Evolutionary conservation across 1,139 yeast genomes (phyloP), one percentile per base, ranked within the genome.

Genomic region (Meyerozyma elateridarum): DNA sequence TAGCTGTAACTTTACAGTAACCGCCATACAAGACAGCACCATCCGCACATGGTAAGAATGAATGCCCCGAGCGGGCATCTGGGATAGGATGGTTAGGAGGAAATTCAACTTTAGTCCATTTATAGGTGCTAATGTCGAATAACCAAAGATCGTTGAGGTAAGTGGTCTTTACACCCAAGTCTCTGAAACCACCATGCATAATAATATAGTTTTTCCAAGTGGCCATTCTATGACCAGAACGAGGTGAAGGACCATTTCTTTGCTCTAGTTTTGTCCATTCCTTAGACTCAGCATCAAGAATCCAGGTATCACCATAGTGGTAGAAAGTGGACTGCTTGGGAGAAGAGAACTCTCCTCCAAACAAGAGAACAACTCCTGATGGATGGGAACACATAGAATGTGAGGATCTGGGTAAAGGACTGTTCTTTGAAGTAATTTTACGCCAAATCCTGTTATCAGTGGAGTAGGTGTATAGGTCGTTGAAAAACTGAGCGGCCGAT

Each of bases 241-340:
- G 68, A 0, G 96, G 85, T 17, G 80, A 65, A 1, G 98, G 98
- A 1, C 83, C 79, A 39, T 69, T 73, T 44, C 80, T 83, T 31
- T 66, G 64, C 36, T 91, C 97, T 6, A 88, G 62, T 51, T 88
- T 88, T 15, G 85, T 70, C 97, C 97, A 91, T 57, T 88, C 96
- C 48, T 85, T 87, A 11, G 82, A 67, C 20, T 74, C 78, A 1
- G 89, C 75, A 49, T 91, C 97, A 39, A 91, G 63, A 33, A 89
- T 69, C 97, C 97, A 91, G 3, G 96, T 83, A 51, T 91, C 98
- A 13, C 96, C 93, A 54, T 87, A 91, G 57, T 91, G 98, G 56
- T 91, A 93, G 56, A 91, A 91, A 0, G 96, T 87, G 31, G 88
- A 79, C 56, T 91, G 98, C 51, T 89, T 91, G 2, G 97, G 97